These are phyloP conservation scores for Huntiella decipiens DNA, from an alignment of 2,329 filamentous ascomycete genomes.

Conservation along the genomic window DNA sequence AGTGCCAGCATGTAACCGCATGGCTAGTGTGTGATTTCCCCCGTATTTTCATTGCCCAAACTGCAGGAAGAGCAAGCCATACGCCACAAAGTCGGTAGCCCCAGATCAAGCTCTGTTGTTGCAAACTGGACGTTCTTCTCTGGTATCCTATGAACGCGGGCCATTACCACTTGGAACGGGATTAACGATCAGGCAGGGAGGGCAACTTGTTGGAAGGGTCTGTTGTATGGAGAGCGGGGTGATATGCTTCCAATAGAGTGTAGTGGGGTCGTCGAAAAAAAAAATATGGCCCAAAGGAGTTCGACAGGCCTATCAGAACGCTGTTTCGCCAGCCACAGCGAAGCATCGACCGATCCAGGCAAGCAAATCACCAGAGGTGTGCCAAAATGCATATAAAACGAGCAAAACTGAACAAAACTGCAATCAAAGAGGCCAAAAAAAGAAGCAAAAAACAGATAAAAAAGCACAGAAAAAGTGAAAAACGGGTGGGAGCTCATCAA, in stretches of 20 bases:
- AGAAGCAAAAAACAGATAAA: slow-evolving; percentile 4
- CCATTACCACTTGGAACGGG: too few relatives aligned
- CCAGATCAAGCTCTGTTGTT: too few relatives aligned
- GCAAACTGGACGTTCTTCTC: too few relatives aligned
- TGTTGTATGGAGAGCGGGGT: slow-evolving; percentile 1
- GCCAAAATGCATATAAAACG: not conserved
- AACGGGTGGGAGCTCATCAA: not conserved
- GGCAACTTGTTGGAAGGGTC: not conserved
- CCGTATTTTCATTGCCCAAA: too few relatives aligned
- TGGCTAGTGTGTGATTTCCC: too few relatives aligned
- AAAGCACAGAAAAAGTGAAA: not conserved
- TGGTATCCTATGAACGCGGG: too few relatives aligned
- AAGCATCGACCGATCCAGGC: too few relatives aligned
- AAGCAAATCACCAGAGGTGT: too few relatives aligned
- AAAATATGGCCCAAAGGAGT: not conserved
- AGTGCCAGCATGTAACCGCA: too few relatives aligned
- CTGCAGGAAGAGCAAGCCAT: too few relatives aligned
- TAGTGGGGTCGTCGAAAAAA: not conserved
- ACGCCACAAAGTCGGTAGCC: too few relatives aligned
- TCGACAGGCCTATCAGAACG: not conserved
- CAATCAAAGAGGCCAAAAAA: slow-evolving; percentile 8
- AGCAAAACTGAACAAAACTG: slow-evolving; percentile 6
- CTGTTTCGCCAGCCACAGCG: slow-evolving; percentile 1
- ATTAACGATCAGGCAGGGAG: too few relatives aligned
- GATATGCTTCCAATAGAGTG: not conserved